Percentiles rank a stretch among this genome's conserved stretches.
These are phyloP conservation scores for Aspergillus incahuasiensis DNA, from an alignment of 495 filamentous ascomycete species.

Conservation along the genomic window DNA sequence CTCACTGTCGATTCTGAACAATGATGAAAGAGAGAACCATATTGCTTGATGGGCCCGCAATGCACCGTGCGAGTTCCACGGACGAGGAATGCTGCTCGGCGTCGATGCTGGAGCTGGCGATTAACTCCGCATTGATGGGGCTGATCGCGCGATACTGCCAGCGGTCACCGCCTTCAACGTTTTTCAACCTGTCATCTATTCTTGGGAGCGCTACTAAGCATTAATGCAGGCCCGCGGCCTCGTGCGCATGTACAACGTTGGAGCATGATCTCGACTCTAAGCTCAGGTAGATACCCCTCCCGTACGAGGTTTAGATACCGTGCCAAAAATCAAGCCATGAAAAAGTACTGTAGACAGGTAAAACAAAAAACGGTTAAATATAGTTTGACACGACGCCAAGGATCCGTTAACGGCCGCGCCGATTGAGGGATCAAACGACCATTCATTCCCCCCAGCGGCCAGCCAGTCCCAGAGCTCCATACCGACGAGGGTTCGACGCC, in stretches of 20 bases:
- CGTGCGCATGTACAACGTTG: not conserved
- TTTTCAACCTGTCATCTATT: not conserved
- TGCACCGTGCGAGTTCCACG: slow-evolving; percentile 23
- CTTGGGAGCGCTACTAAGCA: not conserved
- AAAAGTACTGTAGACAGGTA: not conserved
- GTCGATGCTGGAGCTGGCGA: not conserved
- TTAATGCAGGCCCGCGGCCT: not conserved
- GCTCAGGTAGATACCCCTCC: not conserved
- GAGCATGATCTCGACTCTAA: not conserved
- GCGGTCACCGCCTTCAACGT: slow-evolving; percentile 22
- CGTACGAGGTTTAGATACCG: not conserved
- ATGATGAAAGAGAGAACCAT: slow-evolving; percentile 95
- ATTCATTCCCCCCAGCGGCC: not conserved
- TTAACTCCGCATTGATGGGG: slow-evolving; percentile 15
- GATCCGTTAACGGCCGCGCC: slow-evolving; percentile 2
- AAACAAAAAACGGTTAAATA: slow-evolving; percentile 4
- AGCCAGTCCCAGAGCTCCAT: not conserved
- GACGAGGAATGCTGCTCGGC: slow-evolving; percentile 9
- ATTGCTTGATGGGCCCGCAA: slow-evolving; percentile 14
- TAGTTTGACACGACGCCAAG: slow-evolving; percentile 10
- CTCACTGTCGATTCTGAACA: slow-evolving; percentile 93
- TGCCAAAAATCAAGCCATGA: not conserved
- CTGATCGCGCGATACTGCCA: slow-evolving; percentile 34
- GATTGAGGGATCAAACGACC: slow-evolving; percentile 5
- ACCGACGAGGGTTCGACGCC: not conserved